A percentile compares a stretch with the other conserved stretches of the same genome.
Evolutionary conservation across 495 filamentous ascomycete species (phyloP).

Genomic region (Bryoglossum gracile): DNA sequence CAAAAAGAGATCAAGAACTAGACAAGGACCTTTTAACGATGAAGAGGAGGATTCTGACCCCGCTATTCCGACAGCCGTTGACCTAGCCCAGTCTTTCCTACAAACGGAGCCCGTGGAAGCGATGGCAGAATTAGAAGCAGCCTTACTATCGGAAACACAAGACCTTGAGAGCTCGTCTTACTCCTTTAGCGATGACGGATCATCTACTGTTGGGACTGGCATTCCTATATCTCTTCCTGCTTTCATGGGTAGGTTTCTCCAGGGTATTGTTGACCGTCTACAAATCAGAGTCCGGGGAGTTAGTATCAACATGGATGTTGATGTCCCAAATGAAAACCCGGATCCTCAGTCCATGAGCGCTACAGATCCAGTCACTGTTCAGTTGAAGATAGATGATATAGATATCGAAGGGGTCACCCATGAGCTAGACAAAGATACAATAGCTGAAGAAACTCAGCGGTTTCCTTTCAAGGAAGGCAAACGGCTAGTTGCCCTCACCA

Average conservation of each 20-base stretch:
- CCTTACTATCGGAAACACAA: slow-evolving; percentile 59
- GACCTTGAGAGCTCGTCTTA: slow-evolving; percentile 50
- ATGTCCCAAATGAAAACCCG: slow-evolving; percentile 51
- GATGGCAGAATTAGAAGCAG: slow-evolving; percentile 68
- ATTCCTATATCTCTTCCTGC: slow-evolving; percentile 66
- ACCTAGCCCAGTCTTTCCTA: slow-evolving; percentile 83
- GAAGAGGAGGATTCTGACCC: slow-evolving; percentile 26
- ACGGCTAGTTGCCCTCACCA: slow-evolving; percentile 53
- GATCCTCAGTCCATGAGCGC: slow-evolving; percentile 27
- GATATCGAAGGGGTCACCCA: slow-evolving; percentile 58
- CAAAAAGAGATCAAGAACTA: not conserved
- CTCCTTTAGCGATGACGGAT: slow-evolving; percentile 52
- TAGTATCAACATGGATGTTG: slow-evolving; percentile 51
- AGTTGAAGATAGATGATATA: slow-evolving; percentile 58
- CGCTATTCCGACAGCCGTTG: slow-evolving; percentile 65
- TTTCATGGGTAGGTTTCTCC: slow-evolving; percentile 75
- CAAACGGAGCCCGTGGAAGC: slow-evolving; percentile 71
- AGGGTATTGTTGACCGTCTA: slow-evolving; percentile 74
- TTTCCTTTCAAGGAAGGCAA: slow-evolving; percentile 47
- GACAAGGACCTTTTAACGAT: not conserved
- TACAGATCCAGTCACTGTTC: slow-evolving; percentile 51
- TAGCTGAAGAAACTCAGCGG: slow-evolving; percentile 25
- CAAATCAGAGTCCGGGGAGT: slow-evolving; percentile 59
- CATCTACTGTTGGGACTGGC: slow-evolving; percentile 63
- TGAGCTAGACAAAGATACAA: slow-evolving; percentile 6